Evolutionary conservation across 2,329 filamentous ascomycete species (phyloP), one percentile per base, ranked within the genome.

Genomic region (Lasiodiplodia theobromae): DNA sequence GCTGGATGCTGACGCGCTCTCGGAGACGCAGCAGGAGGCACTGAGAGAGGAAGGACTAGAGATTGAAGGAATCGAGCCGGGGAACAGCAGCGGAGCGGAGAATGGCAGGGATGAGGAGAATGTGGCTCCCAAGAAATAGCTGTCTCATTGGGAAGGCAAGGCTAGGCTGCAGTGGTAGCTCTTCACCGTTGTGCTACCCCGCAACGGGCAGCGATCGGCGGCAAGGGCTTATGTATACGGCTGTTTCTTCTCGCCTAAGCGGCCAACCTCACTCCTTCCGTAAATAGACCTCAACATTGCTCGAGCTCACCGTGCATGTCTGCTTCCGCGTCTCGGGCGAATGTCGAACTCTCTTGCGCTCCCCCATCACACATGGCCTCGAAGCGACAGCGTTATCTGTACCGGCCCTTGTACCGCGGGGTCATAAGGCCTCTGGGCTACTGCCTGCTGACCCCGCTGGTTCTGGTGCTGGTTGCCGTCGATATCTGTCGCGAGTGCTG

Each of bases 1-100:
- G 2, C 78, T 88, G 64, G 80, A 80, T 54, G 73, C 71, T 34
- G 76, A 72, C 51, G 73, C 72, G 6, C 49, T 75, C 51, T 72
- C 70, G 12, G 72, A 75, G 40, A 71, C 69, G 40, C 76, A 74
- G 69, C 74, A 73, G 68, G 69, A 70, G 62, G 72, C 71, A 4
- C 66, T 73, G 31, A 60, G 68, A 6, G 72, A 71, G 49, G 73
- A 73, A 37, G 73, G 71, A 1, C 18, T 73, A 38, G 44, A 72
- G n/a, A 70, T 73, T 58, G 71, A 74, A n/a, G 71, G 67, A 3
- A 18, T 51, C 14, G 28, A 53, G 49, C 44, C 66, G 7, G 58
- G 40, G 11, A 21, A 8, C 40, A 47, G 18, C 40, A 47, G 57
- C 11, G 44, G 38, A 23, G 57, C 34, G 16, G 23, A 21, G 6